Base-by-base conservation (phyloP, 2,329 filamentous ascomycete genomes). In the Cladosporium sp. region DNA sequence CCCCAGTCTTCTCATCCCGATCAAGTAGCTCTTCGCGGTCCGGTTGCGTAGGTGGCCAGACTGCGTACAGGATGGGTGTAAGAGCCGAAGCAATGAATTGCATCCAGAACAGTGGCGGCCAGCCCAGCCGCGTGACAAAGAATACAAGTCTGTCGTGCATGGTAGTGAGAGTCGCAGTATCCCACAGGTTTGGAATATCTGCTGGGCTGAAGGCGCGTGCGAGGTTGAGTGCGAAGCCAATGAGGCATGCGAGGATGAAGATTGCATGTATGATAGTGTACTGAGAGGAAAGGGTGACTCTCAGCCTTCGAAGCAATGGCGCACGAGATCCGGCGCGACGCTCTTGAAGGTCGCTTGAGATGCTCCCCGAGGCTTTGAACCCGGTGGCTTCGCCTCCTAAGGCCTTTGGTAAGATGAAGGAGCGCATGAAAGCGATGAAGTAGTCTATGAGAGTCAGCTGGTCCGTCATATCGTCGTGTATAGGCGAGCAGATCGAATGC, bases 281-380 rank as follows among this genome's bases (percentile, higher is more conserved):
- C n/a, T 64, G 61, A 15, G 49, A 55, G 61, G 79, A 76, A 5
- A 87, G 73, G 49, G 87, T 85, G 24, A 81, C 83, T 73, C 80
- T 83, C 3, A 89, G 74, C 1, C 87, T 84, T 11, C 80, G 80
- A 66, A 81, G 79, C 74, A 89, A n/a, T 21, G 77, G 76, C 59
- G 78, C 79, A 26, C 79, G 75, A 28, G 70, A 68, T 57, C 75
- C 73, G 2, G 74, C 68, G 69, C 87, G 82, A 38, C 87, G 85
- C 76, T 89, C 87, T 67, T 88, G 85, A 44, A 89, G 78, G 0
- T 81, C 80, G 1, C 83, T 85, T 30, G 80, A 78, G 10, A 88
- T 77, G 5, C 85, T 87, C 4, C 87, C 87, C 0, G 87, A 87
- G 0, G 87, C 83, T 72, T 85, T 86, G 78, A 89, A 89, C 24